These are phyloP conservation scores for Fusarium tuaranense DNA, from an alignment of 2,329 filamentous ascomycete species.

Conservation along the genomic window DNA sequence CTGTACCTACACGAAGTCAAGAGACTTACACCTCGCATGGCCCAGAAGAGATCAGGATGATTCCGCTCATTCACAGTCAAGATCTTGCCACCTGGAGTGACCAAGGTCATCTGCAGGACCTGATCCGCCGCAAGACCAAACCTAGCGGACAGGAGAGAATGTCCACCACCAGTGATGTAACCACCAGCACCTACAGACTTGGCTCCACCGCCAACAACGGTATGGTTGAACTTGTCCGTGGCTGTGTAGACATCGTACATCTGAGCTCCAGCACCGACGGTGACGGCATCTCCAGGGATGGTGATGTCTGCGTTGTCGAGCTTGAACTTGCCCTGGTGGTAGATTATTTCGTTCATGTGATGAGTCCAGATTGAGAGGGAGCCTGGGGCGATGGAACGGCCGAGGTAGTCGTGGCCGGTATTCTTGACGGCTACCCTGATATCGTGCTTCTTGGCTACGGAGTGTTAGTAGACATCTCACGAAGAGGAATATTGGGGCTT, in stretches of 20 bases:
- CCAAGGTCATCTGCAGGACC: constrained; percentile 68
- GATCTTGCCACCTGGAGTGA: constrained; percentile 63
- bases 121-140: constrained; percentile 74
- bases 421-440: constrained; percentile 57
- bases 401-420: constrained; percentile 58
- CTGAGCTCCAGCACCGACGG: constrained; percentile 64
- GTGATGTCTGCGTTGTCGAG: constrained; percentile 54
- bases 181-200: constrained; percentile 70
- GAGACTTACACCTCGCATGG: constrained; percentile 64
- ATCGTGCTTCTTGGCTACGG: constrained; percentile 54
- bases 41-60: constrained; percentile 73
- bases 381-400: constrained; percentile 60
- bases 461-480: background rate
- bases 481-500: background rate
- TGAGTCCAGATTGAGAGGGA: constrained; percentile 67
- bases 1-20: background rate
- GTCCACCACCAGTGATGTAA: constrained; percentile 71
- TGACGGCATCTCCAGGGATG: constrained; percentile 63
- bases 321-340: constrained; percentile 54
- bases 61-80: constrained; percentile 64
- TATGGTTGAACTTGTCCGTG: constrained; percentile 57
- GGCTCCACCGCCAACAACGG: constrained; percentile 66
- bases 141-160: constrained; percentile 63
- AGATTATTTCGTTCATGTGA: constrained; percentile 54
- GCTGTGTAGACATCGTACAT: constrained; percentile 61